These are phyloP conservation scores for Plasmopara muralis DNA, from an alignment of 352 stramenopile genomes.

Conservation along the genomic window DNA sequence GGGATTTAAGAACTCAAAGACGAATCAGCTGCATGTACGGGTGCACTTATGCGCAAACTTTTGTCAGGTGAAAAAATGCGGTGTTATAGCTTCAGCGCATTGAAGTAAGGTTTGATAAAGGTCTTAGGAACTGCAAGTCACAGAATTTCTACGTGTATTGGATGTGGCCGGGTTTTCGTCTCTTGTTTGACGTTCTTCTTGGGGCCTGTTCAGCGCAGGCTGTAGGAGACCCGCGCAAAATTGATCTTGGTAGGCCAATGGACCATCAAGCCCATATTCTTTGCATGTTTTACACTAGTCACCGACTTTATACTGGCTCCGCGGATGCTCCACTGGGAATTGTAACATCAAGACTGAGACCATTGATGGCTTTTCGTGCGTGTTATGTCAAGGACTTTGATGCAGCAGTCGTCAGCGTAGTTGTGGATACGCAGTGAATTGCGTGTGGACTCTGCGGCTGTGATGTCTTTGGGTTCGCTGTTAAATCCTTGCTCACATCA, in stretches of 20 bases:
- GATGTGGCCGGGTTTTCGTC: conserved; percentile 34
- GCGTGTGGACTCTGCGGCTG: conserved; percentile 60
- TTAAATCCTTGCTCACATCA: conserved; percentile 39
- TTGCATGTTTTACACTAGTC: conserved; percentile 49
- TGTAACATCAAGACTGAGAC: conserved; percentile 56
- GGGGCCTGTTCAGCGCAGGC: conserved; percentile 58
- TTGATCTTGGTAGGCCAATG: conserved; percentile 55
- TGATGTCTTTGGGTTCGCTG: conserved; percentile 65
- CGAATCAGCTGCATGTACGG: conserved; percentile 61
- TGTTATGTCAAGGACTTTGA: conserved; percentile 60
- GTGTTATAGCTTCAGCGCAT: conserved; percentile 69
- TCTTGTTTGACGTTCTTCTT: conserved; percentile 61
- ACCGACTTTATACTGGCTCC: conserved; percentile 62
- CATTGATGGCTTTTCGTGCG: conserved; percentile 45
- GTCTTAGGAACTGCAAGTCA: conserved; percentile 67
- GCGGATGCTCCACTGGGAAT: conserved; percentile 57
- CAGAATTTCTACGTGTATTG: conserved; percentile 54
- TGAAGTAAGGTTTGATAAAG: conserved; percentile 64
- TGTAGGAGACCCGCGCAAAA: conserved; percentile 48
- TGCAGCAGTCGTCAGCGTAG: conserved; percentile 58
- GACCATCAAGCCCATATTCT: conserved; percentile 68
- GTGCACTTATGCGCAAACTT: conserved; percentile 66
- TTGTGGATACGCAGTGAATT: conserved; percentile 46
- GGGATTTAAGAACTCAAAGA: conserved; percentile 61
- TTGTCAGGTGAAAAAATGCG: conserved; percentile 53